Evolutionary conservation across 2,329 filamentous ascomycete species (phyloP).

Genomic region (Fusarium proliferatum): DNA sequence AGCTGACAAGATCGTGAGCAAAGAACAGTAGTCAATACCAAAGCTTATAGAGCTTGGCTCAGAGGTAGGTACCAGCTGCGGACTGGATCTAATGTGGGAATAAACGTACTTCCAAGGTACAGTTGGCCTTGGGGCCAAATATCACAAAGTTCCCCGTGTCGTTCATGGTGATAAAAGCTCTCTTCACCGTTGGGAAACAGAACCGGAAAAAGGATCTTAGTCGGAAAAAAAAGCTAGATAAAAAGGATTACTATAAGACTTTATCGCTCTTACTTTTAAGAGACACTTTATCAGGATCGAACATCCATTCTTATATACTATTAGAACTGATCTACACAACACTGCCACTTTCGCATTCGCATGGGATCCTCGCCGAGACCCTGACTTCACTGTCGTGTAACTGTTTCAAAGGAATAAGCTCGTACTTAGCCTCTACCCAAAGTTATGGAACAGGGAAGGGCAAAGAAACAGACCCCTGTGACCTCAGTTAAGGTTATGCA

Average conservation of each 20-base stretch:
- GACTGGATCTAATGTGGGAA: background rate
- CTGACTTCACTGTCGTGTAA: background rate
- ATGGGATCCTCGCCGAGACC: background rate
- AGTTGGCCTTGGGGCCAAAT: slow-evolving; percentile 33
- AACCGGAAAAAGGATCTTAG: no score
- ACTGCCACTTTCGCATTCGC: slow-evolving; percentile 15
- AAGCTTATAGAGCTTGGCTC: background rate
- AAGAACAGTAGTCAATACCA: background rate
- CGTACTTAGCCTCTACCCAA: background rate
- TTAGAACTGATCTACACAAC: background rate
- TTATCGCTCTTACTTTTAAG: no score
- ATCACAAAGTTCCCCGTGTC: background rate
- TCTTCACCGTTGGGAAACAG: background rate
- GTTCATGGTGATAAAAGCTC: background rate
- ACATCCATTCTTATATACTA: background rate
- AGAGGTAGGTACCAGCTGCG: background rate
- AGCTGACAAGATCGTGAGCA: background rate
- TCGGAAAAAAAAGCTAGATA: no score
- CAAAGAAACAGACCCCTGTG: background rate
- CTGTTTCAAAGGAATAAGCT: background rate
- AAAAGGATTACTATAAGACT: background rate
- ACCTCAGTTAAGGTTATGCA: background rate
- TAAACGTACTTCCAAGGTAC: slow-evolving; percentile 22
- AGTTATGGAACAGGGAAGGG: background rate
- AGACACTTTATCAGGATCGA: background rate